These are phyloP conservation scores for Gossypium turneri DNA, from an alignment of 345 rosid genomes.

Conservation along the genomic window DNA sequence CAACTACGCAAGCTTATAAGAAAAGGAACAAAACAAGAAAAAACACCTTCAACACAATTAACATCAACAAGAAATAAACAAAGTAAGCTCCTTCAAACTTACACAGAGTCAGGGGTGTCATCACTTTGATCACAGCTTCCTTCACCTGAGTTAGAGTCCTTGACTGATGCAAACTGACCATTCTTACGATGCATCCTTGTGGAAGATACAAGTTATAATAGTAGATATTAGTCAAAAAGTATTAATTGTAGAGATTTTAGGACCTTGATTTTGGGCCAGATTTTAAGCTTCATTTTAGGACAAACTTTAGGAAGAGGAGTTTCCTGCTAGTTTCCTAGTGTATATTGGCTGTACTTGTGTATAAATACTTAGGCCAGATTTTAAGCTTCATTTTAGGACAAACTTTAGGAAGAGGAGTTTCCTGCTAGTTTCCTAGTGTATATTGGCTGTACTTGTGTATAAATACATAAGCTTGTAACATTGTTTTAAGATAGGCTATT, in stretches of 20 bases:
- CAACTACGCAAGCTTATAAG: conserved; percentile 25
- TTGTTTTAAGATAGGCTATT: neutral
- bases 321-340: neutral
- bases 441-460: neutral
- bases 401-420: neutral
- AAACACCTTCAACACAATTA: neutral
- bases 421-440: neutral
- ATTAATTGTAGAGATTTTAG: neutral
- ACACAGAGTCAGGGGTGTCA: conserved; percentile 32
- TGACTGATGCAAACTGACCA: conserved; percentile 61
- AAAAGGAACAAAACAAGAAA: conserved; percentile 9
- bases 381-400: neutral
- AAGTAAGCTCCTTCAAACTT: conserved; percentile 19
- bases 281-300: neutral
- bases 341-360: neutral
- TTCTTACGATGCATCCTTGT: conserved; percentile 56
- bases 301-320: neutral
- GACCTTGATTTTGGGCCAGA: neutral
- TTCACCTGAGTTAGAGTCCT: conserved; percentile 28
- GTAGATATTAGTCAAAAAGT: neutral
- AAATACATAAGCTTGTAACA: neutral
- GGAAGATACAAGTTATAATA: neutral
- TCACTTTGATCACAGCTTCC: conserved; percentile 31
- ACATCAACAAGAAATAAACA: neutral
- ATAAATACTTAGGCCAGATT: neutral